A percentile compares a stretch with the other conserved stretches of the same genome.
Evolutionary conservation across 108 stramenopile genomes (phyloP).

Genomic region (Skeletonema menzelii): DNA sequence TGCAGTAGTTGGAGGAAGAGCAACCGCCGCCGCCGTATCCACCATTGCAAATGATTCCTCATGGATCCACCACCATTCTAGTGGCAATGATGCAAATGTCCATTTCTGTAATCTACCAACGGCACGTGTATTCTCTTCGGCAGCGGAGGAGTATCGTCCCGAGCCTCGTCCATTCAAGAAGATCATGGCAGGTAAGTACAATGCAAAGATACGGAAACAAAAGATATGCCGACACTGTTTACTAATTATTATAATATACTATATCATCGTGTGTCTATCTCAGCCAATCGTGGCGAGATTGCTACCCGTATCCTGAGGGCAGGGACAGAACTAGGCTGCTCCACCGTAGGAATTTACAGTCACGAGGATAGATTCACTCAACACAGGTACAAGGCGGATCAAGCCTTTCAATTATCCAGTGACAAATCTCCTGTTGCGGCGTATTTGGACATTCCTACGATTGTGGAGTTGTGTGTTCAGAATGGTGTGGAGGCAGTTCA

Average conservation of each 20-base stretch:
- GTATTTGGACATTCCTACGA: slow-evolving; percentile 86
- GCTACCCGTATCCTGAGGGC: slow-evolving; percentile 78
- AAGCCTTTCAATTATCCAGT: slow-evolving; percentile 43
- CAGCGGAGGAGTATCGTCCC: neutral
- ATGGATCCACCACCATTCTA: neutral
- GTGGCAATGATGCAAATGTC: neutral
- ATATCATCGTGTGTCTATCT: too few species aligned
- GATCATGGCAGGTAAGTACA: slow-evolving; percentile 65
- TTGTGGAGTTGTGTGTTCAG: slow-evolving; percentile 80
- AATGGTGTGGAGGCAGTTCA: slow-evolving; percentile 88
- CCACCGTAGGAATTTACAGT: slow-evolving; percentile 88
- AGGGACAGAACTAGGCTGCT: slow-evolving; percentile 72
- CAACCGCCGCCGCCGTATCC: neutral
- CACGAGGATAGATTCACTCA: slow-evolving; percentile 95
- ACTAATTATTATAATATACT: too few species aligned
- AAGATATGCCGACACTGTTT: too few species aligned
- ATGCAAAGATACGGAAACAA: neutral
- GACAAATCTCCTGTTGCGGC: slow-evolving; percentile 85
- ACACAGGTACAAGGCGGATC: slow-evolving; percentile 96
- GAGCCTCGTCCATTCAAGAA: slow-evolving; percentile 70
- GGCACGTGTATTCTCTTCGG: slow-evolving; percentile 10
- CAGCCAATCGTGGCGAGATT: slow-evolving; percentile 79
- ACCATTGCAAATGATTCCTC: neutral
- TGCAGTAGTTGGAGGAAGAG: too few species aligned
- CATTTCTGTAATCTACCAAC: neutral